Percentiles rank a stretch among this genome's conserved stretches.
Conservation (phyloP, 2,329 filamentous ascomycete genomes). For the Periglandula ipomoeae region DNA sequence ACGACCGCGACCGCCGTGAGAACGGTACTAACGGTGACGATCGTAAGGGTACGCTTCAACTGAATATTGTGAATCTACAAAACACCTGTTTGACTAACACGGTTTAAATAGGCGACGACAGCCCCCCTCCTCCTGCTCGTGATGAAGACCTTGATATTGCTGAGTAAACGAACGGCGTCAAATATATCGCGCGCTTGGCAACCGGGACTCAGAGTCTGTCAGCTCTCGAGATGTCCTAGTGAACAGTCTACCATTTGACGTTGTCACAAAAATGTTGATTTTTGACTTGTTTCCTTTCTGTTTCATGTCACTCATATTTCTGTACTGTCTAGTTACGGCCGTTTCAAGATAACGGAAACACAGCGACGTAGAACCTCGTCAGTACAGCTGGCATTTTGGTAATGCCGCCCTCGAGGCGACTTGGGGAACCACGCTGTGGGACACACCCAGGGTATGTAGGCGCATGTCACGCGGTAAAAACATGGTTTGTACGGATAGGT, state of each 20-base stretch:
- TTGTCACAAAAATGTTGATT: constrained; percentile 1
- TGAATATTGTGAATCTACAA: neutral
- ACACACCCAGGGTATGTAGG: constrained; percentile 4
- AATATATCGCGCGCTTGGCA: neutral
- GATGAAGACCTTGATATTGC: constrained; percentile 93
- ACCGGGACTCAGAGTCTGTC: constrained; percentile 4
- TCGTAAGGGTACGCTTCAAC: constrained; percentile 64
- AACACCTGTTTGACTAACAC: neutral
- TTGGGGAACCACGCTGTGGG: constrained; percentile 4
- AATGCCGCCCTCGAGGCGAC: constrained; percentile 1
- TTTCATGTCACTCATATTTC: constrained; percentile 10
- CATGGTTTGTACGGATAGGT: constrained; percentile 9
- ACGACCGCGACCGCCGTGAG: constrained; percentile 66
- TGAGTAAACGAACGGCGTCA: constrained; percentile 43
- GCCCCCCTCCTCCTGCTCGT: constrained; percentile 65
- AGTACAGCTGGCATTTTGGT: constrained; percentile 5
- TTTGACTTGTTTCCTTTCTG: neutral
- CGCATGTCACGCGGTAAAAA: constrained; percentile 7
- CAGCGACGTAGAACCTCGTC: constrained; percentile 15
- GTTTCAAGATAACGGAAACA: constrained; percentile 12
- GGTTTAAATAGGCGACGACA: constrained; percentile 38
- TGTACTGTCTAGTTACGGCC: constrained; percentile 12
- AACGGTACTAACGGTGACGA: constrained; percentile 78
- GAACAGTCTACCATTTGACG: constrained; percentile 13
- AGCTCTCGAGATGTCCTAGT: constrained; percentile 4